These are phyloP conservation scores for Escallonia herrerae DNA, from an alignment of 129 eudicot genomes.

Conservation along the genomic window DNA sequence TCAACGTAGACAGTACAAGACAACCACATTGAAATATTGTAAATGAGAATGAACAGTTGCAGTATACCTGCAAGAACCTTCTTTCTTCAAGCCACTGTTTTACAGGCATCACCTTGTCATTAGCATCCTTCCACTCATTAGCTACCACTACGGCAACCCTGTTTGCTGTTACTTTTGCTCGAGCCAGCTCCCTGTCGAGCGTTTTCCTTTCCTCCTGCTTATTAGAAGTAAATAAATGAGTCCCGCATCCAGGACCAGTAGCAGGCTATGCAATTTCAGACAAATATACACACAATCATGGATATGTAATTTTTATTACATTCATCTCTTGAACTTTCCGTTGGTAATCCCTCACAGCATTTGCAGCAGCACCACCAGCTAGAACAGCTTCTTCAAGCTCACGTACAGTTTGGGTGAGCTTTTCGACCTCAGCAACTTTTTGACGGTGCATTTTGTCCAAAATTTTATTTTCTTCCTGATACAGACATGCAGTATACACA, in stretches of 20 bases:
- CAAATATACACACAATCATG: conserved; percentile 1
- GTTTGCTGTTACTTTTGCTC: conserved; percentile 96
- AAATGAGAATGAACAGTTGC: neutral
- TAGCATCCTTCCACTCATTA: conserved; percentile 94
- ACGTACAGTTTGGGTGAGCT: conserved; percentile 81
- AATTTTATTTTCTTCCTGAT: conserved; percentile 83
- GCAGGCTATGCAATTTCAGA: neutral
- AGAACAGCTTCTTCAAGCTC: conserved; percentile 95
- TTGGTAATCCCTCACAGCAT: conserved; percentile 90
- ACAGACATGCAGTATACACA: neutral
- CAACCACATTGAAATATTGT: neutral
- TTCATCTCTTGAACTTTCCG: conserved; percentile 96
- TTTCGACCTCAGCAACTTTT: conserved; percentile 91
- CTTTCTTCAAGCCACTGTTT: conserved; percentile 97
- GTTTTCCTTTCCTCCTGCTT: conserved; percentile 82
- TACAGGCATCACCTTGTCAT: conserved; percentile 97
- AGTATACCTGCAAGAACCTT: conserved; percentile 74
- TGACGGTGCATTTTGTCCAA: conserved; percentile 89
- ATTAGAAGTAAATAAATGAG: conserved; percentile 2
- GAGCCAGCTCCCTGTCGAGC: conserved; percentile 87
- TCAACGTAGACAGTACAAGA: neutral
- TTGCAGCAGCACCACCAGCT: conserved; percentile 98
- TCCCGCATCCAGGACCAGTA: neutral
- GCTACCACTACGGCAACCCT: conserved; percentile 96
- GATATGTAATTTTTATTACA: conserved; percentile 26